phyloP scores from a whole-genome alignment of 2,329 filamentous ascomycete genomes.

The Magnaporthiopsis incrustans region DNA sequence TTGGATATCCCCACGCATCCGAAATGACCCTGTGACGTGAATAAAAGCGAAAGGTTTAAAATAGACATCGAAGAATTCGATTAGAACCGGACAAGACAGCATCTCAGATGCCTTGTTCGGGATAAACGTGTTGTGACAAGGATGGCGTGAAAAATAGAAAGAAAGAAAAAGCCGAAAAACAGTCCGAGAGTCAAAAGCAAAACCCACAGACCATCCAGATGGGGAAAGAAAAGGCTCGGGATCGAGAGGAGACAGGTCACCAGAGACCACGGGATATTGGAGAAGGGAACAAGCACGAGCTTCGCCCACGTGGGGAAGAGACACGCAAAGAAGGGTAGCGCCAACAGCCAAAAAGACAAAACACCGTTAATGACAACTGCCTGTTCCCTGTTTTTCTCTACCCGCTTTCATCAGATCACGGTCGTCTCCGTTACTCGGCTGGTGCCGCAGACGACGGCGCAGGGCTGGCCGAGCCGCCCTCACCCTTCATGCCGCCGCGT shows the following conservation, averaged over 20 bases:
- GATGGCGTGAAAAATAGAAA: neutral
- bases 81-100: neutral
- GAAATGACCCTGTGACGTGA: neutral
- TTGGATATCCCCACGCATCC: neutral
- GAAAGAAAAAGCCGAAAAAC: constrained; percentile 5
- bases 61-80: neutral
- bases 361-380: neutral
- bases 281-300: neutral
- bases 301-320: neutral
- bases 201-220: neutral
- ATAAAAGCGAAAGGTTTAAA: neutral
- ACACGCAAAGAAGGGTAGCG: neutral
- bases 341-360: neutral
- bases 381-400: neutral
- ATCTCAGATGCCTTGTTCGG: neutral
- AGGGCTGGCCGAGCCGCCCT: constrained; percentile 48
- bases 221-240: neutral
- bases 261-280: neutral
- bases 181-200: constrained; percentile 1
- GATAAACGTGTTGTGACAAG: neutral
- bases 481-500: constrained; percentile 24
- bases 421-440: neutral
- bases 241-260: neutral
- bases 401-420: neutral
- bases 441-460: constrained; percentile 44